phyloP scores from a whole-genome alignment of 352 stramenopile species.

The Plasmopara viticola region DNA sequence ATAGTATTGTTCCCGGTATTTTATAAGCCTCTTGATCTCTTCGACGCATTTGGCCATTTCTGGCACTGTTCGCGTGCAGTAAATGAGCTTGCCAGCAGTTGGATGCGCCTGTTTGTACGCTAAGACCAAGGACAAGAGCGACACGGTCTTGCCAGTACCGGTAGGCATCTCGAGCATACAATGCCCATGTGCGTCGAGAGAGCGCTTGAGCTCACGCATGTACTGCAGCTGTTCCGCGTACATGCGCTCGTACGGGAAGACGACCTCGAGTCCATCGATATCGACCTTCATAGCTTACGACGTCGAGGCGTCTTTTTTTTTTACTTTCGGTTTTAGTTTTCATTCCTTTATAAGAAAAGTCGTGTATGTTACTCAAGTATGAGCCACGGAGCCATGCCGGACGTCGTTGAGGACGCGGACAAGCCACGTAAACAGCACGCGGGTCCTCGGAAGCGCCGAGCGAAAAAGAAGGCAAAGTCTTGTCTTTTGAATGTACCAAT shows the following conservation, averaged over 20 bases:
- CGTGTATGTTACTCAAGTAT: conserved; percentile 2
- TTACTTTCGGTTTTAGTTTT: no score
- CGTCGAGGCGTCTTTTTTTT: no score
- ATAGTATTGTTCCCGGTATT: conserved; percentile 63
- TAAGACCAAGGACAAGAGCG: conserved; percentile 94
- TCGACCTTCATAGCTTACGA: conserved; percentile 82
- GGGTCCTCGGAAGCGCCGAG: conserved; percentile 49
- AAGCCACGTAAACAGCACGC: conserved; percentile 38
- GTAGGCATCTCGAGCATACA: conserved; percentile 99
- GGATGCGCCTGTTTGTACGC: conserved; percentile 93
- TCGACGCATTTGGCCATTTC: conserved; percentile 99
- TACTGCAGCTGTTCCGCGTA: conserved; percentile 99
- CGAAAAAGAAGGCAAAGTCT: conserved; percentile 49
- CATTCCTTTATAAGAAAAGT: neutral
- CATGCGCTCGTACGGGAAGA: conserved; percentile 96
- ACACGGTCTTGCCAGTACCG: conserved; percentile 97
- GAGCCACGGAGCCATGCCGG: conserved; percentile 19
- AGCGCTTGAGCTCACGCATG: conserved; percentile 97
- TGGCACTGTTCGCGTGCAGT: conserved; percentile 99
- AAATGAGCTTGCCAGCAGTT: conserved; percentile 96
- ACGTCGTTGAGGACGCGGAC: conserved; percentile 7
- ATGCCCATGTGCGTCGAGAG: conserved; percentile 95
- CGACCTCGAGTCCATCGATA: conserved; percentile 95
- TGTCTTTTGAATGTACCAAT: neutral
- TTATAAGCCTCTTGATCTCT: conserved; percentile 95